Base-by-base conservation (phyloP, 441 rosid genomes). In the Mallotus repandus region DNA sequence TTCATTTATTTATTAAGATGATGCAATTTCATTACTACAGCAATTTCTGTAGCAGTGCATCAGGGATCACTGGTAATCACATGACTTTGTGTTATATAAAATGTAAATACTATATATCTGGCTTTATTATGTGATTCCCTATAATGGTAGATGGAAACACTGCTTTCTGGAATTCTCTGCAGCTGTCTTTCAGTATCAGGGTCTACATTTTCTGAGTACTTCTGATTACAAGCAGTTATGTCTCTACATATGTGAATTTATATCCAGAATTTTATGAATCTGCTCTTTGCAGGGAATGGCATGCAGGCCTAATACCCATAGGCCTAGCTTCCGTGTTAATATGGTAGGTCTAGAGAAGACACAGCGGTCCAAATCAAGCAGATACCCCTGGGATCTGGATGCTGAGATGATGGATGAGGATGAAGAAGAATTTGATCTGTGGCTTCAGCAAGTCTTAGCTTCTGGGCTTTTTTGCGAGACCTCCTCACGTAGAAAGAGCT, bases 361-460 rank as follows among this genome's bases (percentile, higher is more conserved):
- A 12, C 95, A 89, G 48, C 82, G 91, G 73, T 89, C 96, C 60
- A 89, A 82, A 78, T 96, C 99, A 11, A 88, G 97, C 79, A 87
- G 96, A 80, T 93, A 79, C 69, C 98, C 97, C 2, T 92, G 98
- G 98, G 92, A 88, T 83, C 80, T 96, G 78, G 97, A 94, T 79
- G 97, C 96, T 7, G 95, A 96, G 75, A 94, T 89, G 95, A 94
- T 89, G 86, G 94, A 89, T 61, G 98, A 92, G 57, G 94, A 94
- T 14, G 98, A 91, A 7, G 98, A 91, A 63, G 97, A 92, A 82
- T 94, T 96, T 29, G 97, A 94, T 79, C 71, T 89, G 46, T 94
- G 99, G 98, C 94, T 92, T 76, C 97, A 92, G 83, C 97, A 94
- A 74, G 98, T 97, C 41, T 81, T 96, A 55, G 98, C 98, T 70